Evolutionary conservation across 108 stramenopile species (phyloP).

Genomic region (Pseudonitzschia multistriata): DNA sequence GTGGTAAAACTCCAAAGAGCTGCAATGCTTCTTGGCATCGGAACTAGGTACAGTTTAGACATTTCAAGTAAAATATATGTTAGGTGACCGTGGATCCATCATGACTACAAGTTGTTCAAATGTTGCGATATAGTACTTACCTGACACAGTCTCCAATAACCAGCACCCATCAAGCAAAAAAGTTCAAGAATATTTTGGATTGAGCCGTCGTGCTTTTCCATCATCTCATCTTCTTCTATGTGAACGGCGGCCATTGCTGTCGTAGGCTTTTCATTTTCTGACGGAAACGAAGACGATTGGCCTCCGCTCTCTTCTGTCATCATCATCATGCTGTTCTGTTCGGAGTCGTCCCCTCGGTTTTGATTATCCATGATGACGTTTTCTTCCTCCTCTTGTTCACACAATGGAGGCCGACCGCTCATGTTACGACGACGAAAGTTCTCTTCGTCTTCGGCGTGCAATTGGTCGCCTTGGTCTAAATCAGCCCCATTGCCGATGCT

Average conservation of each 20-base stretch:
- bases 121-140: slow-evolving; percentile 27
- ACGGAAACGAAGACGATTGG: neutral
- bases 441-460: slow-evolving; percentile 13
- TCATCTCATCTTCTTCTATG: slow-evolving; percentile 19
- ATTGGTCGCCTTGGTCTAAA: neutral
- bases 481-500: neutral
- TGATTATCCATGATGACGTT: slow-evolving; percentile 12
- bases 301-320: slow-evolving; percentile 14
- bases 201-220: slow-evolving; percentile 30
- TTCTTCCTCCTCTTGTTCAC: neutral
- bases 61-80: neutral
- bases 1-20: slow-evolving; percentile 74
- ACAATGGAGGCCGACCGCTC: neutral
- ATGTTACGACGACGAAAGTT: slow-evolving; percentile 1
- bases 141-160: slow-evolving; percentile 61
- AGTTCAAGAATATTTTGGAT: slow-evolving; percentile 51
- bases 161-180: slow-evolving; percentile 58
- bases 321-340: slow-evolving; percentile 21
- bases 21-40: slow-evolving; percentile 76
- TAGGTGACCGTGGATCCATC: neutral
- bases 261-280: slow-evolving; percentile 10
- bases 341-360: slow-evolving; percentile 7
- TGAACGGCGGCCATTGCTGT: neutral
- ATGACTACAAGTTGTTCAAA: neutral
- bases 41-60: slow-evolving; percentile 37